phyloP scores from a whole-genome alignment of 495 filamentous ascomycete species.

The Talaromyces adpressus region DNA sequence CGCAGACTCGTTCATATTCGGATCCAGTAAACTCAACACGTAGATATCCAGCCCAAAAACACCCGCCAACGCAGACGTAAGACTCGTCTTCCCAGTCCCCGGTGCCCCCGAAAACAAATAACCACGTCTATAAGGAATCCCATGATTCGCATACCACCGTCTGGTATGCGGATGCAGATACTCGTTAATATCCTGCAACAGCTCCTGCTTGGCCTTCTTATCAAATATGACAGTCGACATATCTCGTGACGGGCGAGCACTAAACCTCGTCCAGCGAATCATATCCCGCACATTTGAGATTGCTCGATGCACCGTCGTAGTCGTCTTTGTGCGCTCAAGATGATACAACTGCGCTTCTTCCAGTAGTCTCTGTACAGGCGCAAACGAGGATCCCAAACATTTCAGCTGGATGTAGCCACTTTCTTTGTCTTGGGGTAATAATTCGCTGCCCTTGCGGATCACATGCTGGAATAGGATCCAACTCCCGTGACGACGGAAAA shows the following conservation, averaged over 20 bases:
- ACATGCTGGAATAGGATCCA: conserved; percentile 8
- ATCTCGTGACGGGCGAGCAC: conserved; percentile 51
- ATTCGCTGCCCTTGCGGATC: not conserved
- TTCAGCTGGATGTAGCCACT: conserved; percentile 2
- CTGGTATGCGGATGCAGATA: conserved; percentile 18
- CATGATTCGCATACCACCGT: conserved; percentile 46
- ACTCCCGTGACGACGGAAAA: conserved; percentile 7
- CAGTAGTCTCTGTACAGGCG: not conserved
- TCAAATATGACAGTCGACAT: conserved; percentile 75
- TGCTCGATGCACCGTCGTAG: conserved; percentile 6
- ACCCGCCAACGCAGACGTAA: conserved; percentile 57
- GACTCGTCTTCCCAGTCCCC: conserved; percentile 61
- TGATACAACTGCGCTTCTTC: conserved; percentile 9
- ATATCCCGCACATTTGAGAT: conserved; percentile 7
- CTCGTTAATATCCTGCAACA: conserved; percentile 42
- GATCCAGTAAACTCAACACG: conserved; percentile 47
- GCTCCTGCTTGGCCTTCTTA: conserved; percentile 52
- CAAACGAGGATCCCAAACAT: conserved; percentile 6
- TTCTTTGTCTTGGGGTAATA: conserved; percentile 10
- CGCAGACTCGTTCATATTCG: conserved; percentile 43
- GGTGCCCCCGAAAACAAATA: conserved; percentile 63
- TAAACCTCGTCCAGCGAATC: conserved; percentile 16
- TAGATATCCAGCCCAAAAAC: conserved; percentile 59
- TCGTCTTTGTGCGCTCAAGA: conserved; percentile 6
- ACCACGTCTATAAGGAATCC: conserved; percentile 59